These are phyloP conservation scores for Adansonia rubrostipa DNA, from an alignment of 441 rosid species.

Conservation along the genomic window DNA sequence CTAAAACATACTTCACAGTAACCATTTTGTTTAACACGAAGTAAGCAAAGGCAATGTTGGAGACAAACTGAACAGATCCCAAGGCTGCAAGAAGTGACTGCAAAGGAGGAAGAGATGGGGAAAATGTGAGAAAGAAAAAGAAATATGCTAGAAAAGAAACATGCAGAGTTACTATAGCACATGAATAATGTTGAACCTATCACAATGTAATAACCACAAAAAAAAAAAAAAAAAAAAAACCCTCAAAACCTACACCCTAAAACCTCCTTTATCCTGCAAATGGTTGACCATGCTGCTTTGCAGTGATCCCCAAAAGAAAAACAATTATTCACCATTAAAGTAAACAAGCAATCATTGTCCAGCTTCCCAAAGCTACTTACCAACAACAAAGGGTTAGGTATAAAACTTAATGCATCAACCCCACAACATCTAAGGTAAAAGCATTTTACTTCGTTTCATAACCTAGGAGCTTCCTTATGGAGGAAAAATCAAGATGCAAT, in stretches of 20 bases:
- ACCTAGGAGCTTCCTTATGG: not conserved
- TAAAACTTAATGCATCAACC: not conserved
- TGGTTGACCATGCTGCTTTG: not conserved
- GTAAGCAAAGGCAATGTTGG: slow-evolving; percentile 96
- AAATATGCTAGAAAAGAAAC: not conserved
- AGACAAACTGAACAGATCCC: slow-evolving; percentile 94
- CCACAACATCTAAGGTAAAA: not conserved
- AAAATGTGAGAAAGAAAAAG: slow-evolving; percentile 12
- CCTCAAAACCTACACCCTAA: not conserved
- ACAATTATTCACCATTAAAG: not conserved
- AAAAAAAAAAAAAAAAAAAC: not conserved
- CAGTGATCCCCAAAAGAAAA: not conserved
- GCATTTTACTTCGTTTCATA: not conserved
- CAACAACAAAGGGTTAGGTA: not conserved
- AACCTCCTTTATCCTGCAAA: not conserved
- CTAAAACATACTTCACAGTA: slow-evolving; percentile 80
- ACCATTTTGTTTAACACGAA: slow-evolving; percentile 88
- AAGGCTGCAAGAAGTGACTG: slow-evolving; percentile 99
- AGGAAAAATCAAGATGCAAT: slow-evolving; percentile 7
- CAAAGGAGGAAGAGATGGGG: slow-evolving; percentile 32
- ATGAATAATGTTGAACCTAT: not conserved
- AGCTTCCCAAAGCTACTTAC: slow-evolving; percentile 1
- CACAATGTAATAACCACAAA: not conserved
- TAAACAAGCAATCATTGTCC: not conserved
- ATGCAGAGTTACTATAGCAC: not conserved